Evolutionary conservation across 164 flowering plant genomes (phyloP), one percentile per base, ranked within the genome.

Genomic region (Warburgia ugandensis): DNA sequence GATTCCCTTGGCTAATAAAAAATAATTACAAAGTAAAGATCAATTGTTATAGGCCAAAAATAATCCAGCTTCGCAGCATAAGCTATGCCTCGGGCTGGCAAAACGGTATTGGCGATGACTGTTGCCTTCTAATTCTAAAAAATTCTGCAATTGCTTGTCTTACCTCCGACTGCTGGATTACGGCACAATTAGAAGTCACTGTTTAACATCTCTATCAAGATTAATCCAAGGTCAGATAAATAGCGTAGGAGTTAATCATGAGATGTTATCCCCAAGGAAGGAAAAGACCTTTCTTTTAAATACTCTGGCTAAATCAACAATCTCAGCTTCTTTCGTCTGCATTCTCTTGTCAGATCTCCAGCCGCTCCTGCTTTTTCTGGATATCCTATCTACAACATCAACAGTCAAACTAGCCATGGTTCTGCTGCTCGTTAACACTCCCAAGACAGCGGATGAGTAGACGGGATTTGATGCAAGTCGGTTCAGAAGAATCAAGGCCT

Each of bases 401-500:
- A 82, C 52, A n/a, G 86, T 74, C 67, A 76, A 65, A 63, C 73
- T 74, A 29, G 80, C 74, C 61, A 75, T 71, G 17, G 80, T 84
- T 65, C 94, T 73, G 60, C 76, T 70, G 52, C 59, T 70, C 23
- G 91, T 77, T 44, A 92, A 55, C 22, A 60, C 58, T 44, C 69
- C 65, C 68, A 88, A 68, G 32, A 74, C 78, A 25, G 71, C 53
- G 3, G 72, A 29, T 0, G 86, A 78, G 61, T 72, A 78, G 12
- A 51, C 48, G 13, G 91, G 77, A 50, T 70, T 76, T 1, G 98
- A 85, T 8, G 75, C 94, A 21, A 85, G 66, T 70, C 95, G 68
- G 49, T 88, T 87, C 10, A 92, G 79, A 48, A 92, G 73, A 60
- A 88, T 88, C 33, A 92, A 68, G 6, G 76, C 77, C 61, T 92